Percentiles rank a stretch among this genome's conserved stretches.
These are phyloP conservation scores for Azolla pinnata DNA, from an alignment of 75 land plant genomes.

Conservation along the genomic window DNA sequence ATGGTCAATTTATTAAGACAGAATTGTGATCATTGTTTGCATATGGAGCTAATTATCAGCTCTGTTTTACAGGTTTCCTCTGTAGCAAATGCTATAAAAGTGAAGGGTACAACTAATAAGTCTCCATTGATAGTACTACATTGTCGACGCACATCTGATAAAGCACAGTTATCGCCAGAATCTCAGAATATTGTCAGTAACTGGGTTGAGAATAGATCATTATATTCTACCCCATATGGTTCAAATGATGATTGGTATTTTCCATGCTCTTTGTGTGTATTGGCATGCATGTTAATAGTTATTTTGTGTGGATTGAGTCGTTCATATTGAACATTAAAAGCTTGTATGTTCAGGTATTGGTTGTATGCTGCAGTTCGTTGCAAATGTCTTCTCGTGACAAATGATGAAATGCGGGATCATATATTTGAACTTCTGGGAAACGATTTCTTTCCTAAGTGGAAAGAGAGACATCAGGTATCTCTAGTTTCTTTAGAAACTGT, in stretches of 20 bases:
- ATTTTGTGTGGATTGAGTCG: too few species aligned
- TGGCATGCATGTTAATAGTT: too few species aligned
- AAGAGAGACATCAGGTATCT: constrained; percentile 95
- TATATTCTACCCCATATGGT: constrained; percentile 67
- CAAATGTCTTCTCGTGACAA: constrained; percentile 78
- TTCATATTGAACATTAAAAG: too few species aligned
- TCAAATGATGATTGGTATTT: constrained; percentile 92
- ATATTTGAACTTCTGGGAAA: constrained; percentile 75
- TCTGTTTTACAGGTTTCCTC: constrained; percentile 66
- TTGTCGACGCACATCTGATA: constrained; percentile 32
- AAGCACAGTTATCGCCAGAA: constrained; percentile 24
- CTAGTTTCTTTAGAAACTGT: too few species aligned
- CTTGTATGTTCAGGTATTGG: constrained; percentile 99
- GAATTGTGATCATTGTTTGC: too few species aligned
- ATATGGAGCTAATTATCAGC: too few species aligned
- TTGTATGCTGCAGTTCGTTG: constrained; percentile 87
- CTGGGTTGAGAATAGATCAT: constrained; percentile 31
- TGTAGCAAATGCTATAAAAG: constrained; percentile 47
- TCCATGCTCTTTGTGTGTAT: too few species aligned
- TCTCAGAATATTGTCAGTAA: constrained; percentile 35
- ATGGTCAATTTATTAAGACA: too few species aligned
- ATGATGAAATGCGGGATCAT: constrained; percentile 98
- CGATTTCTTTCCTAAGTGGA: constrained; percentile 80
- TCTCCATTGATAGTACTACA: constrained; percentile 67
- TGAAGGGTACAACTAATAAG: constrained; percentile 37